A percentile compares a stretch with the other conserved stretches of the same genome.
Conservation (phyloP, 768 basidiomycete species). For the Pleurotus ostreatus region DNA sequence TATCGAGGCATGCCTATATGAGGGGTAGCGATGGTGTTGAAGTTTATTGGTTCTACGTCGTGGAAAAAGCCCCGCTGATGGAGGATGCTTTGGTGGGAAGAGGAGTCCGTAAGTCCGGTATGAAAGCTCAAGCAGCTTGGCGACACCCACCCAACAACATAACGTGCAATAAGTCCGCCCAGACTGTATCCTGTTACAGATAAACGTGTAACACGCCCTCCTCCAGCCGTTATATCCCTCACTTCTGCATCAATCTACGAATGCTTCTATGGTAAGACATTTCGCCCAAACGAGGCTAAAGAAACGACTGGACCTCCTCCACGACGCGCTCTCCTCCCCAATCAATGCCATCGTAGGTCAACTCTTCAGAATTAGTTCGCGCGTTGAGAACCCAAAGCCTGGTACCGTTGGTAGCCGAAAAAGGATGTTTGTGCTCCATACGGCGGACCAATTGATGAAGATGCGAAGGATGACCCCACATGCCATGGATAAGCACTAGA, state of each 20-base stretch:
- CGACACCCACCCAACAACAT: conserved; percentile 1
- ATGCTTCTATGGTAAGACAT: no score
- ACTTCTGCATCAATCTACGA: conserved; percentile 2
- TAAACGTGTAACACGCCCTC: not conserved
- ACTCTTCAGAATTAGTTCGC: not conserved
- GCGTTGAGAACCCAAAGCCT: conserved; percentile 1
- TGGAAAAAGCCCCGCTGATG: conserved; percentile 40
- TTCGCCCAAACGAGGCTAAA: not conserved
- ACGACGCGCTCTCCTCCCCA: conserved; percentile 7
- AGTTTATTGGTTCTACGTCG: conserved; percentile 51
- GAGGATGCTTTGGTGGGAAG: not conserved
- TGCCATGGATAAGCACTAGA: conserved; percentile 57
- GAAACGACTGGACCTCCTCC: conserved; percentile 11
- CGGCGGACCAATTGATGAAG: conserved; percentile 28
- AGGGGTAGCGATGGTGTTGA: conserved; percentile 63
- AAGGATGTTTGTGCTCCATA: conserved; percentile 31
- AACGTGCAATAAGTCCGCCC: conserved; percentile 2
- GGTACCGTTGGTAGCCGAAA: conserved; percentile 15
- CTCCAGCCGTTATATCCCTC: not conserved
- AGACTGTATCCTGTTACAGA: conserved; percentile 5
- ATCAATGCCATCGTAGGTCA: conserved; percentile 5
- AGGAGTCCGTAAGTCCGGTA: not conserved
- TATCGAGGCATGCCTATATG: conserved; percentile 53
- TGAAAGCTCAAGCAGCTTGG: not conserved
- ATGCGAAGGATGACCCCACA: conserved; percentile 79